A percentile compares a stretch with the other conserved stretches of the same genome.
Evolutionary conservation across 331 rosid genomes (phyloP).

Genomic region (Arachis monticola): DNA sequence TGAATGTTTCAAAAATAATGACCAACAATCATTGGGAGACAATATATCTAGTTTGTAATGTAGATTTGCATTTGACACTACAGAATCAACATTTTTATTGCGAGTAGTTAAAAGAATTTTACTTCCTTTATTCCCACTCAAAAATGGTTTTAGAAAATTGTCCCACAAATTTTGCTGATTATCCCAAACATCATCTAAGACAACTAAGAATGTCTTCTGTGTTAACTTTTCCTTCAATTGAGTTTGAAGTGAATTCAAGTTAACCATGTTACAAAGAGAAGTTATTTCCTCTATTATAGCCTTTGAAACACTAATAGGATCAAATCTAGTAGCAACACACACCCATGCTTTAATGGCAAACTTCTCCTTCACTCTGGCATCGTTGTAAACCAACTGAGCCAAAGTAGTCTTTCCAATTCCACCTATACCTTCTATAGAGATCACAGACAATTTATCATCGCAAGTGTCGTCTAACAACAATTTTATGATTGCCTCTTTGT

Average conservation of each 20-base stretch:
- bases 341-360: neutral
- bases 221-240: neutral
- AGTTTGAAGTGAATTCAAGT: neutral
- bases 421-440: no score
- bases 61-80: neutral
- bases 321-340: neutral
- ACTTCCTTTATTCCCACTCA: neutral
- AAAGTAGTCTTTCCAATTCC: neutral
- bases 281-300: neutral
- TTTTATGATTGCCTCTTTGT: no score
- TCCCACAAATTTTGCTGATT: neutral
- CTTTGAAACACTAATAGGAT: neutral
- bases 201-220: neutral
- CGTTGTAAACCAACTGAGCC: neutral
- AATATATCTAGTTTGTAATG: no score
- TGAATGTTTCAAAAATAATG: no score
- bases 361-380: neutral
- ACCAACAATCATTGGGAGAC: neutral
- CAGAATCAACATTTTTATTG: neutral
- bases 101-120: neutral
- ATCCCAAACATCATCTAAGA: neutral
- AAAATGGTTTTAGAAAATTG: neutral
- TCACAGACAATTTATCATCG: no score
- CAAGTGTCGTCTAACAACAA: no score
- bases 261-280: neutral